phyloP scores from a whole-genome alignment of 2,329 filamentous ascomycete species.

The Lachnellula hyalina region DNA sequence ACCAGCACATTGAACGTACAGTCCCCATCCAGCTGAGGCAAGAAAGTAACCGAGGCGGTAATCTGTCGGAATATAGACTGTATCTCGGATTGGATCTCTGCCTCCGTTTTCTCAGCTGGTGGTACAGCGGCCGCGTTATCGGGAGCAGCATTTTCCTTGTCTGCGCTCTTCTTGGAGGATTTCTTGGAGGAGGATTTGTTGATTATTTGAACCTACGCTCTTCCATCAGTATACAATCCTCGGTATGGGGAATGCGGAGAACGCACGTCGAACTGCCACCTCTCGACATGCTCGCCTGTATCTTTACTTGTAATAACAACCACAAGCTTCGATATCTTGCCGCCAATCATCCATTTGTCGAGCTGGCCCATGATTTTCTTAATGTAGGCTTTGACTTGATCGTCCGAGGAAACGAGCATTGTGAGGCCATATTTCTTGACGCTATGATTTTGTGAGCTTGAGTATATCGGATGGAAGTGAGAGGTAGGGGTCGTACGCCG shows the following conservation, averaged over 20 bases:
- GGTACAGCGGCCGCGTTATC: constrained; percentile 37
- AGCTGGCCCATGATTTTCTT: constrained; percentile 99
- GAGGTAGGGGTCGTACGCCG: constrained; percentile 54
- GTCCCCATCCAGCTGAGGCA: constrained; percentile 87
- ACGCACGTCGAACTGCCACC: constrained; percentile 92
- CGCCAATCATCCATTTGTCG: constrained; percentile 94
- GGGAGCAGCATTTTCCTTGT: constrained; percentile 65
- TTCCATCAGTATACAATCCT: neutral
- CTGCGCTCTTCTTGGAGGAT: constrained; percentile 44
- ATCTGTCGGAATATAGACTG: constrained; percentile 97
- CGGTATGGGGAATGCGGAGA: neutral
- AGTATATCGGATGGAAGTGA: neutral
- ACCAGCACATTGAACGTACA: constrained; percentile 99
- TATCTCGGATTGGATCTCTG: constrained; percentile 92
- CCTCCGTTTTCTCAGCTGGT: constrained; percentile 72
- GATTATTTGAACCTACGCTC: constrained; percentile 50
- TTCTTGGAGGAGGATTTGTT: constrained; percentile 41
- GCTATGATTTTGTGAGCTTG: constrained; percentile 31
- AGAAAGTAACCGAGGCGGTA: constrained; percentile 92
- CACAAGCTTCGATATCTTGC: constrained; percentile 95
- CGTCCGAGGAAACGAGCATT: constrained; percentile 75
- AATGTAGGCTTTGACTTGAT: constrained; percentile 98
- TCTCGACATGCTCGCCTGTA: constrained; percentile 89
- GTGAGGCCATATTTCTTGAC: constrained; percentile 99
- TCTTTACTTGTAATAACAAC: constrained; percentile 97